Evolutionary conservation across 306 rosid species (phyloP).

Genomic region (Cicer bijugum): DNA sequence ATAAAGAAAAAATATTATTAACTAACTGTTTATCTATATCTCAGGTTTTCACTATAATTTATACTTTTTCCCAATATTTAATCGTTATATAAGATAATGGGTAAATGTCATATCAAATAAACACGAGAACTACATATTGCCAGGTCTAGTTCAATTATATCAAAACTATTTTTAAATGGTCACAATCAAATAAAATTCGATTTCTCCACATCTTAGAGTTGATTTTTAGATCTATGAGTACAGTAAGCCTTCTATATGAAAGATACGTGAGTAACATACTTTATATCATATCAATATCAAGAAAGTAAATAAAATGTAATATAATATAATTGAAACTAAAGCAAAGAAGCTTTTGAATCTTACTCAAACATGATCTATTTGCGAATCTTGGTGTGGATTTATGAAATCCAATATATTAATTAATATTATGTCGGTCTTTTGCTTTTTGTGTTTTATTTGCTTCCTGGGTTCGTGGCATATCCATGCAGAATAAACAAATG

Average conservation of each 20-base stretch:
- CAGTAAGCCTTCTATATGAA: slow-evolving; percentile 17
- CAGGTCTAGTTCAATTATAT: slow-evolving; percentile 9
- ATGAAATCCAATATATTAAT: slow-evolving; percentile 29
- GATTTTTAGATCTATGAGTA: not conserved
- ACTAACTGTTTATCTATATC: not conserved
- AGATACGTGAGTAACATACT: slow-evolving; percentile 49
- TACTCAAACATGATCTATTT: slow-evolving; percentile 30
- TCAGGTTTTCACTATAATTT: slow-evolving; percentile 41
- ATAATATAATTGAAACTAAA: not conserved
- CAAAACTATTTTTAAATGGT: not conserved
- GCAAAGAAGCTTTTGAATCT: slow-evolving; percentile 40
- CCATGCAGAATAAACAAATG: slow-evolving; percentile 47
- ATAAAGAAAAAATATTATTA: too few species aligned
- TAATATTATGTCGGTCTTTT: slow-evolving; percentile 16
- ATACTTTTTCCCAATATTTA: slow-evolving; percentile 34
- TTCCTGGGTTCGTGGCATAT: slow-evolving; percentile 41
- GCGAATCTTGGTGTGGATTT: slow-evolving; percentile 34
- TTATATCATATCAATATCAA: slow-evolving; percentile 33
- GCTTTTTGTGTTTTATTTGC: slow-evolving; percentile 45
- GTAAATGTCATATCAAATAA: not conserved
- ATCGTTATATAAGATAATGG: slow-evolving; percentile 35
- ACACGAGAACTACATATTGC: slow-evolving; percentile 38
- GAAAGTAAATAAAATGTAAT: slow-evolving; percentile 34
- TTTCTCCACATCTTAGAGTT: not conserved
- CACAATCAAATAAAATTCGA: not conserved